A percentile compares a stretch with the other conserved stretches of the same genome.
Evolutionary conservation across 2,329 filamentous ascomycete species (phyloP).

Genomic region (Pseudocercospora pini-densiflorae): DNA sequence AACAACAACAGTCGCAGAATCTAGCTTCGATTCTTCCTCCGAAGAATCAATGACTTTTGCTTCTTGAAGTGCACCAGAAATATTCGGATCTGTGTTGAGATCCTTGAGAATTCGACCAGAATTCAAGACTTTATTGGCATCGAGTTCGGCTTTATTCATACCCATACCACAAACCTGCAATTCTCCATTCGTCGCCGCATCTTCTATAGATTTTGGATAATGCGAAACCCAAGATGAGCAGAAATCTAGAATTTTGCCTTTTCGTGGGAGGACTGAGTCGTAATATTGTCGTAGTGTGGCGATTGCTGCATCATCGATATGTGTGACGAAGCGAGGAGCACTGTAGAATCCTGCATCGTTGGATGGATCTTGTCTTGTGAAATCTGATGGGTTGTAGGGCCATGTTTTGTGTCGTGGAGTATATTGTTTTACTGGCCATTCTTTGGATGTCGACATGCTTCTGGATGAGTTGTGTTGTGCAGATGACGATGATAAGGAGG

Average conservation of each 20-base stretch:
- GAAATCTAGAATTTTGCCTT: conserved; percentile 53
- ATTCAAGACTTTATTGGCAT: conserved; percentile 46
- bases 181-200: conserved; percentile 38
- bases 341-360: conserved; percentile 46
- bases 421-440: conserved; percentile 34
- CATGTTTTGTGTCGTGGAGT: conserved; percentile 39
- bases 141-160: conserved; percentile 54
- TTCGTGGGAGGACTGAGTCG: conserved; percentile 45
- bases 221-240: conserved; percentile 58
- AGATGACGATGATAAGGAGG: conserved; percentile 9
- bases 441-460: conserved; percentile 11
- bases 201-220: conserved; percentile 44
- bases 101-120: conserved; percentile 45
- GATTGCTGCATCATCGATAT: conserved; percentile 59
- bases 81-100: conserved; percentile 48
- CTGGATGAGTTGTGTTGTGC: conserved; percentile 8
- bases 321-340: conserved; percentile 56
- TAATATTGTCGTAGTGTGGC: conserved; percentile 53
- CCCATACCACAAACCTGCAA: conserved; percentile 54
- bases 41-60: conserved; percentile 11
- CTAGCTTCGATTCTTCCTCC: conserved; percentile 37
- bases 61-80: conserved; percentile 31
- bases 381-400: conserved; percentile 45
- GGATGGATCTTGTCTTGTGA: conserved; percentile 45
- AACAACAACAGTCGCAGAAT: conserved; percentile 57